Base-by-base conservation (phyloP, 176 grass and related monocot species). In the Guadua angustifolia region DNA sequence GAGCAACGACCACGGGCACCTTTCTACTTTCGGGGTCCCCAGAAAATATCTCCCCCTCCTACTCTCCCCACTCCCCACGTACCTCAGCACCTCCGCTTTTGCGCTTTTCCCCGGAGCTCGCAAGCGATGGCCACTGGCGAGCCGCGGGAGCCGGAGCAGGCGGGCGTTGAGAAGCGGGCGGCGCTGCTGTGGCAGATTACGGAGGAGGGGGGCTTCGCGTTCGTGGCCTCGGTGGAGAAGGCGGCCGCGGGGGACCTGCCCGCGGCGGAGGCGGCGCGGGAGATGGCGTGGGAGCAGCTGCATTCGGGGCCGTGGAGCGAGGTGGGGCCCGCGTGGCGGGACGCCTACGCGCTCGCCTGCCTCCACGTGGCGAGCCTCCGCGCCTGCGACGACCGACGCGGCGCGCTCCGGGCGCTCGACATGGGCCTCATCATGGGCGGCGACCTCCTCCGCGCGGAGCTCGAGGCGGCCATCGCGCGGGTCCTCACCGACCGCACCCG, bases 221-320 rank as follows among this genome's bases (percentile, higher is more conserved):
- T 93, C 89, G 95, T 92, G 46, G 86, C 92, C 10, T 98, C 91
- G 0, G 93, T 76, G 61, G 91, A 98, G 87, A 93, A 93, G 85
- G 95, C 93, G 72, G 93, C 91, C 4, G 63, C 79, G 26, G 95
- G 95, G 71, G 91, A 98, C 80, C 77, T 95, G 46, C 91, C 89
- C 44, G 91, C 95, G 38, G 95, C 91, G 62, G 93, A 95, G 89
- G 95, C 85, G 79, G 93, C 93, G 44, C 51, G 91, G 60, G 95
- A 95, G 89, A 98, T 98, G 93, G 95, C 95, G 33, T 95, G 95
- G 95, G 93, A 98, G 87, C 95, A 98, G 79, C 91, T 98, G 56
- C 95, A 98, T 89, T 92, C 89, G 7, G 85, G 89, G 44, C 95
- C 93, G 1, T 83, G 95, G 83, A 55, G 82, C 82, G 93, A 91